These are phyloP conservation scores for Termitomyces sp. DNA, from an alignment of 768 basidiomycete genomes.

Conservation along the genomic window DNA sequence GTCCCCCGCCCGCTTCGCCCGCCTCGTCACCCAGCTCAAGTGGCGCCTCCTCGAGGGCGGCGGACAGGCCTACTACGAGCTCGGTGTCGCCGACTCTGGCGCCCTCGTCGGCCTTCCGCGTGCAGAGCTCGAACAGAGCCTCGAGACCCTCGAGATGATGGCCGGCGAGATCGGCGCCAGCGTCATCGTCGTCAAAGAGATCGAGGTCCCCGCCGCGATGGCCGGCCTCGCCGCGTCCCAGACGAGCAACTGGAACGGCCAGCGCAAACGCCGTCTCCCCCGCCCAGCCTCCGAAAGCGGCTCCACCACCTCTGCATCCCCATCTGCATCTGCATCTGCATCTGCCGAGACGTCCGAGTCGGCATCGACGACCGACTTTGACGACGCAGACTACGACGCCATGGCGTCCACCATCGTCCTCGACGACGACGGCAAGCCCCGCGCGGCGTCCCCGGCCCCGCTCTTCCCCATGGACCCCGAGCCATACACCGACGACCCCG, in stretches of 20 bases:
- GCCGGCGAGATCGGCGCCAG: slow-evolving; percentile 91
- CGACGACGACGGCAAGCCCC: slow-evolving; percentile 6
- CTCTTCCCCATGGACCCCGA: slow-evolving; percentile 50
- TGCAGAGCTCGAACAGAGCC: slow-evolving; percentile 69
- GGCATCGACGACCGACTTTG: slow-evolving; percentile 29
- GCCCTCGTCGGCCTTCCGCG: slow-evolving; percentile 75
- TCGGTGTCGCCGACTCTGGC: slow-evolving; percentile 83
- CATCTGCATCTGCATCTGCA: no score
- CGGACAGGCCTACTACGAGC: slow-evolving; percentile 80
- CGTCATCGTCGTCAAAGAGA: slow-evolving; percentile 86
- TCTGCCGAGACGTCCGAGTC: slow-evolving; percentile 34
- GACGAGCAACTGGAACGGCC: slow-evolving; percentile 33
- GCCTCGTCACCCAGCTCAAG: slow-evolving; percentile 91
- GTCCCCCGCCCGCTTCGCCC: slow-evolving; percentile 66
- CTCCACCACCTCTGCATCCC: no score
- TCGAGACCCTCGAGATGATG: slow-evolving; percentile 91
- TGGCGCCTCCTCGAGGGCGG: slow-evolving; percentile 89
- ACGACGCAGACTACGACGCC: slow-evolving; percentile 25
- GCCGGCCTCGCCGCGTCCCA: slow-evolving; percentile 30
- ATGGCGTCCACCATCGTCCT: slow-evolving; percentile 28
- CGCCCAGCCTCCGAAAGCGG: slow-evolving; percentile 11
- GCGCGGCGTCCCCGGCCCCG: slow-evolving; percentile 21
- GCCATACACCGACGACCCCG: slow-evolving; percentile 24
- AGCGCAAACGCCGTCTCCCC: slow-evolving; percentile 28
- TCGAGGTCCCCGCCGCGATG: slow-evolving; percentile 64